These are phyloP conservation scores for Mycena venus DNA, from an alignment of 768 basidiomycete species.

Conservation along the genomic window DNA sequence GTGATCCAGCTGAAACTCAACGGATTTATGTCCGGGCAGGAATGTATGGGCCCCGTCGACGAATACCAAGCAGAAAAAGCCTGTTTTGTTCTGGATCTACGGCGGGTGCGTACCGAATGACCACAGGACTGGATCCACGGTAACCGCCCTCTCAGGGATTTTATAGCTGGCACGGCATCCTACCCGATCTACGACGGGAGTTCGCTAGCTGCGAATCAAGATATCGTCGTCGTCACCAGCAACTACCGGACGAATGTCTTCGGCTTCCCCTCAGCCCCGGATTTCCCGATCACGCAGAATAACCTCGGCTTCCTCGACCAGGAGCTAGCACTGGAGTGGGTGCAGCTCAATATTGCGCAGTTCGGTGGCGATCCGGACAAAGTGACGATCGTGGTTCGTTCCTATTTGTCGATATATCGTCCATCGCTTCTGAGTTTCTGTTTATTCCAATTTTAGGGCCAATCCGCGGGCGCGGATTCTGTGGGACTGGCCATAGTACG, in stretches of 20 bases:
- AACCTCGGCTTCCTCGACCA: conserved; percentile 26
- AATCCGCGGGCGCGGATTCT: conserved; percentile 5
- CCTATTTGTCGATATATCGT: background rate
- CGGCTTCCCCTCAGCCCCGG: conserved; percentile 3
- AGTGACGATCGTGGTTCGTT: conserved; percentile 8
- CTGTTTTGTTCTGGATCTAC: conserved; percentile 19
- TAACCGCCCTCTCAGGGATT: background rate
- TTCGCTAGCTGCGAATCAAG: conserved; percentile 13
- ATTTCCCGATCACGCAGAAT: conserved; percentile 17
- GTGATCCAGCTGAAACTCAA: background rate
- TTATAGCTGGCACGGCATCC: conserved; percentile 10
- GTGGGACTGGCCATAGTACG: background rate
- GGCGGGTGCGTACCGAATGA: conserved; percentile 14
- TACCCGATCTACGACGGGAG: background rate
- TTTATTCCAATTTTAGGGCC: background rate
- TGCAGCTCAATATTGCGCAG: conserved; percentile 1
- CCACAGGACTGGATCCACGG: too few relatives aligned
- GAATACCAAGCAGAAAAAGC: background rate
- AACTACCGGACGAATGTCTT: conserved; percentile 23
- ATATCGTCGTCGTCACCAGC: conserved; percentile 20
- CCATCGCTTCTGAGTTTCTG: background rate
- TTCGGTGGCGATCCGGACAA: background rate
- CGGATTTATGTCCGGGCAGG: background rate
- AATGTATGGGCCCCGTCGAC: conserved; percentile 23
- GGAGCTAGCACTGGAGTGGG: conserved; percentile 4